Base-by-base conservation (phyloP, 169 alveolate genomes). In the Cryptosporidium sp. region DNA sequence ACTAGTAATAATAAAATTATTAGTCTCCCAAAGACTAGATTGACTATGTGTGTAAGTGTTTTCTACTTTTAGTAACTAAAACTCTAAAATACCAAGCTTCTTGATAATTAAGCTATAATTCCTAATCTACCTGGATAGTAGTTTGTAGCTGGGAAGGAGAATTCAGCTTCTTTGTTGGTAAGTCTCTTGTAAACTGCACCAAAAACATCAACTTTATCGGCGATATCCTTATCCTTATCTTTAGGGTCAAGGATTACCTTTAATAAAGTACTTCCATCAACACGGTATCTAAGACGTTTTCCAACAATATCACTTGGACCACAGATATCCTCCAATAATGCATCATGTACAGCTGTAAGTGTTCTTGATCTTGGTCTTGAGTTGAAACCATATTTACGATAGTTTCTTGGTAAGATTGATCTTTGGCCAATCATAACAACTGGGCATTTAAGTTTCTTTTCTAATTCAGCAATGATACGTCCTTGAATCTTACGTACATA, bases 361-460 rank as follows among this genome's bases (percentile, higher is more conserved):
- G 99, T 96, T 91, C 99, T 96, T 91, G 96, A 94, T 71, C 98
- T 94, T 33, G 99, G 99, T 85, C 99, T 96, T 23, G 94, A 95
- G 91, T 96, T 96, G 80, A 96, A 94, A 31, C 95, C 94, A 86
- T 94, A 95, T 84, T 94, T 92, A 56, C 93, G 94, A 91, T 85
- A 93, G 92, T 95, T 94, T 85, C 96, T 95, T 39, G 98, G 95
- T 61, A 96, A 86, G 84, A 97, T 97, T 29, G 94, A 92, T 85
- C 99, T 92, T 91, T 93, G 96, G 62, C 98, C 98, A 33, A 96
- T 93, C 62, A 97, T 92, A 51, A 96, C 98, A 56, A 97, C 99
- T 80, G 96, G 97, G 91, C 96, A 94, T 91, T 97, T 96, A 92
- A 97, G 94, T 92, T 97, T 97, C 94, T 95, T 96, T 93, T 97